A percentile compares a stretch with the other conserved stretches of the same genome.
Evolutionary conservation across 148 eudicot genomes (phyloP).

Genomic region (Heliosperma pusillum): DNA sequence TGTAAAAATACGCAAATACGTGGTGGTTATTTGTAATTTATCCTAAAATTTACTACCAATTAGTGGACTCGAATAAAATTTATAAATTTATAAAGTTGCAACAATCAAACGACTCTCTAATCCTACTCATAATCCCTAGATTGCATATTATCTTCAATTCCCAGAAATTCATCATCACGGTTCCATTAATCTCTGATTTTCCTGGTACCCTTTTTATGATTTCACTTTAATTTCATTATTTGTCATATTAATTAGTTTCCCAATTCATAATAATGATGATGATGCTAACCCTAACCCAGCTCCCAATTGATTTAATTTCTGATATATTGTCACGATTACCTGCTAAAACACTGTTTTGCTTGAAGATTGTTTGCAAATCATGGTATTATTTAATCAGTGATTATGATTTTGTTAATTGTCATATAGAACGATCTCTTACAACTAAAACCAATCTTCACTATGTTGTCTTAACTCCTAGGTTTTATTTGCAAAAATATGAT

Average conservation of each 20-base stretch:
- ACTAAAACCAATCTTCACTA: conserved; percentile 2
- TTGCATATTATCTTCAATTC: neutral
- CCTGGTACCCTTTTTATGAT: neutral
- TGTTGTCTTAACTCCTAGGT: neutral
- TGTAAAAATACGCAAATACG: no score
- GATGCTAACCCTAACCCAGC: neutral
- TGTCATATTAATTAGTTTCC: neutral
- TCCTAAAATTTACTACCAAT: no score
- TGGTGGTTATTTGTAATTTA: no score
- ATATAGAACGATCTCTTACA: conserved; percentile 8
- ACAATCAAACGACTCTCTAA: no score
- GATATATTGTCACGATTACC: conserved; percentile 15
- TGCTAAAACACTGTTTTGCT: conserved; percentile 11
- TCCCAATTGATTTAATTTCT: conserved; percentile 3
- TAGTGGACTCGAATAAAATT: no score
- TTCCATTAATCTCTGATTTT: neutral
- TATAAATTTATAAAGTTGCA: no score
- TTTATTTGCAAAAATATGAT: neutral
- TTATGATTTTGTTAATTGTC: neutral
- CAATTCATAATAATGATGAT: neutral
- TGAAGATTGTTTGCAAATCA: conserved; percentile 17
- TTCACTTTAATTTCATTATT: neutral
- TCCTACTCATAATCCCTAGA: no score
- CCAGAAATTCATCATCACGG: neutral
- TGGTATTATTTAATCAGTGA: conserved; percentile 9